phyloP scores from a whole-genome alignment of 306 rosid genomes.

The Quercus variabilis region DNA sequence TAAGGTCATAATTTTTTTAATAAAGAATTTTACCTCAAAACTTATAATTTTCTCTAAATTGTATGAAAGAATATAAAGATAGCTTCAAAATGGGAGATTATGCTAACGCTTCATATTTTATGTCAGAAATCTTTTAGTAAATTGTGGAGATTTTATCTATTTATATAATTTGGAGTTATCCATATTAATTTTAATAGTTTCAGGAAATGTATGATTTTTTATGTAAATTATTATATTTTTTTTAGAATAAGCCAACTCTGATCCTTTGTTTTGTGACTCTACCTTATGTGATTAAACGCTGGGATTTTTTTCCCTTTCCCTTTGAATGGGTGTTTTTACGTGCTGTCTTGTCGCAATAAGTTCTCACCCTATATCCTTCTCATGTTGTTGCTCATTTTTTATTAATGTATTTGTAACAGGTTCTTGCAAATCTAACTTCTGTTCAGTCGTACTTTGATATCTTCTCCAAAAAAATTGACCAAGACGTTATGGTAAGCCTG shows the following conservation, averaged over 20 bases:
- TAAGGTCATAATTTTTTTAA: too few relatives aligned
- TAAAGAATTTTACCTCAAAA: too few relatives aligned
- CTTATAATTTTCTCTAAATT: too few relatives aligned
- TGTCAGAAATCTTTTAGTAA: too few relatives aligned
- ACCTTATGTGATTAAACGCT: not conserved
- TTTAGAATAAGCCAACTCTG: not conserved
- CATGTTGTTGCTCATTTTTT: slow-evolving; percentile 16
- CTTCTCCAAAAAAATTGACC: slow-evolving; percentile 62
- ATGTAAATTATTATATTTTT: too few relatives aligned
- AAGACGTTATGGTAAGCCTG: slow-evolving; percentile 60
- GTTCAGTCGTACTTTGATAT: slow-evolving; percentile 74
- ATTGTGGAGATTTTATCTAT: too few relatives aligned
- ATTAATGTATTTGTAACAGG: slow-evolving; percentile 40
- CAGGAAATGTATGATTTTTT: too few relatives aligned
- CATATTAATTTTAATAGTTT: too few relatives aligned
- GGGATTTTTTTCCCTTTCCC: not conserved
- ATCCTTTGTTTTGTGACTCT: not conserved
- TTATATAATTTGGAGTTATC: too few relatives aligned
- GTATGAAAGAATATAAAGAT: too few relatives aligned
- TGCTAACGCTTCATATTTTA: too few relatives aligned
- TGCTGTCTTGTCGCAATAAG: not conserved
- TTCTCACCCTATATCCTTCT: slow-evolving; percentile 2
- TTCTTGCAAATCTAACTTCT: slow-evolving; percentile 70
- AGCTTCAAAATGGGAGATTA: too few relatives aligned
- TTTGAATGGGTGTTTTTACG: not conserved